Percentiles rank a stretch among this genome's conserved stretches.
phyloP scores from a whole-genome alignment of 2,329 filamentous ascomycete genomes.

The Colletotrichum kahawae region DNA sequence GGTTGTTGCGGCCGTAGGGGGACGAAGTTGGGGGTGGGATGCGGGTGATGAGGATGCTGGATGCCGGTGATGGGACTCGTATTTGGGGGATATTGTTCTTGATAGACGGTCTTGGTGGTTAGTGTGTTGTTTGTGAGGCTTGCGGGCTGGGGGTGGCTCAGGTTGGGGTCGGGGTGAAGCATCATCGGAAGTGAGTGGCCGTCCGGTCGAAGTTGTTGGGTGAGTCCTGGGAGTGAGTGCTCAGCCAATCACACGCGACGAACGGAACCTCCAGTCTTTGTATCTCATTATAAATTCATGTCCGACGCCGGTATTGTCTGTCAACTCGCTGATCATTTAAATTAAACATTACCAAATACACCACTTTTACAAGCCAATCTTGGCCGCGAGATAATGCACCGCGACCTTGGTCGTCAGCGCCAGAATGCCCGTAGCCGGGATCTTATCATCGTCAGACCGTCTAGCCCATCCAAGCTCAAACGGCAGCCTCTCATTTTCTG shows the following conservation, averaged over 20 bases:
- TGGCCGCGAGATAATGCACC: neutral
- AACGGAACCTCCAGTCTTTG: neutral
- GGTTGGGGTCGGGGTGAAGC: neutral
- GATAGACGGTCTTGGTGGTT: neutral
- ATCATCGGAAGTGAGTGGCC: neutral
- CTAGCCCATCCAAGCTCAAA: constrained; percentile 1
- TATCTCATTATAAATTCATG: neutral
- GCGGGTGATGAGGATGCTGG: neutral
- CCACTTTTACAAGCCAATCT: neutral
- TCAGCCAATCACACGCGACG: neutral
- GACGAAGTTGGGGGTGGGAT: neutral
- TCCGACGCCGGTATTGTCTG: neutral
- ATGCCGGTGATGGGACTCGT: neutral
- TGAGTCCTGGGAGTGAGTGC: neutral
- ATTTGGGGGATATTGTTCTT: neutral
- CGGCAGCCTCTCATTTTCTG: neutral
- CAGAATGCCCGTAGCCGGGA: neutral
- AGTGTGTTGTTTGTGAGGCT: neutral
- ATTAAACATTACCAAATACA: neutral
- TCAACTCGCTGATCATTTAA: neutral
- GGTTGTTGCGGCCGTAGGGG: neutral
- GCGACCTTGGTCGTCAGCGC: constrained; percentile 1
- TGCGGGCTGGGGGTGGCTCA: neutral
- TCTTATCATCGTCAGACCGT: constrained; percentile 1
- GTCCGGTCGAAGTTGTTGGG: neutral